Evolutionary conservation across 2,329 filamentous ascomycete species (phyloP), one percentile per base, ranked within the genome.

Genomic region (Pezicula neosporulosa): DNA sequence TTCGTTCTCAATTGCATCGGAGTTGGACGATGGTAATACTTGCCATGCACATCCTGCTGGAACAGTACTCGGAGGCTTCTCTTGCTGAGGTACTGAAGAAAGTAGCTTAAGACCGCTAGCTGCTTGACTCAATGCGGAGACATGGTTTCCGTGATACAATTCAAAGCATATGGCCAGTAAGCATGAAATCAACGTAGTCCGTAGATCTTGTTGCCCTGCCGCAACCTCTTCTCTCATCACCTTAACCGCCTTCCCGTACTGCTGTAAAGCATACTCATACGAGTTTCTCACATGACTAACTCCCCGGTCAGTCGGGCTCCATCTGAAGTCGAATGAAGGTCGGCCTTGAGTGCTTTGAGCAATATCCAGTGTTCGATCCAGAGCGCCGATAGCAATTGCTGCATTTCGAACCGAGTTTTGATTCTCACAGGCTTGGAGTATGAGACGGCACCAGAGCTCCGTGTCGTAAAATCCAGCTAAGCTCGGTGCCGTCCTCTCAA

Each of bases 361-460:
- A 44, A 21, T 13, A 62, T 85, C 82, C 3, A 84, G 65, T 1
- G 81, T 84, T 65, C 84, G 83, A 65, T 86, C 84, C 36, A 87
- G 68, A 3, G 82, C 81, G 13, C 82, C 82, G 6, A 87, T 70
- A 4, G 83, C 83, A 19, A 85, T 74, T n/a, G 86, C 80, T 16
- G 82, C 80, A 60, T 85, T 80, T 12, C 78, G 78, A 52, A 86
- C 80, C 41, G 82, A 73, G 8, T 75, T 68, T 58, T 84, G 79
- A 2, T 72, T 70, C 52, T 85, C 79, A 48, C 81, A 85, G 62
- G 82, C 80, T 56, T 81, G 78, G n/a, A 86, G 64, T 6, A 86
- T 81, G 15, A 77, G 74, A 38, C 75, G 73, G 2, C 76, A 80
- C 83, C 83, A 87, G 60, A 86, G 86, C 2, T 75, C 70, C 19